phyloP scores from a whole-genome alignment of 2,329 filamentous ascomycete species.

The Ceratocystiopsis sp. region DNA sequence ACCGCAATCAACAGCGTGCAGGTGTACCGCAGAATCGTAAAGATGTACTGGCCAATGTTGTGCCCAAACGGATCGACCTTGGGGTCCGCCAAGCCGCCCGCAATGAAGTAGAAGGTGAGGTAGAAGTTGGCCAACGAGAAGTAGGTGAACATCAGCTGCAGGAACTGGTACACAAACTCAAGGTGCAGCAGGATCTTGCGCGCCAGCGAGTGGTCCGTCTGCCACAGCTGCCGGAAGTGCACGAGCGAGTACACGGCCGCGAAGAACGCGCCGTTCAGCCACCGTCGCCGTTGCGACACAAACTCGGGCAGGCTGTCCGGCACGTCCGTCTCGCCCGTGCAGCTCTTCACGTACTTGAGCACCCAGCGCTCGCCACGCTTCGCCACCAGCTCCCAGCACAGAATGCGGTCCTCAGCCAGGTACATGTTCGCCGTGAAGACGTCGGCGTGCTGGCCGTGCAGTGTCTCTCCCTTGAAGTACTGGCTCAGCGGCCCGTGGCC shows the following conservation, averaged over 20 bases:
- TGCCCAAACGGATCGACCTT: constrained; percentile 82
- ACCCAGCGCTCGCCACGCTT: constrained; percentile 94
- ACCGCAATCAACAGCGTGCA: constrained; percentile 78
- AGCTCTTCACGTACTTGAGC: constrained; percentile 91
- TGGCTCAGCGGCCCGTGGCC: constrained; percentile 85
- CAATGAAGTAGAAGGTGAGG: constrained; percentile 95
- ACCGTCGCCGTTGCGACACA: constrained; percentile 86
- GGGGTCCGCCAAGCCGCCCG: constrained; percentile 68
- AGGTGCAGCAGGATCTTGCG: constrained; percentile 87
- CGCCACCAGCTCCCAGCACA: constrained; percentile 94
- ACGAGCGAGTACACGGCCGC: constrained; percentile 94
- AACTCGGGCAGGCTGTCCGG: constrained; percentile 95
- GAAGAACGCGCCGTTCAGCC: constrained; percentile 98
- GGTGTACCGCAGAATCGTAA: constrained; percentile 68
- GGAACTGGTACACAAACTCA: constrained; percentile 88
- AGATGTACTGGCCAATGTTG: constrained; percentile 68
- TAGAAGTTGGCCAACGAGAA: constrained; percentile 99
- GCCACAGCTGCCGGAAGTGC: constrained; percentile 86
- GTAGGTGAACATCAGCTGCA: constrained; percentile 88
- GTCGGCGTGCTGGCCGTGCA: constrained; percentile 81
- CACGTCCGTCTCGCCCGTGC: constrained; percentile 94
- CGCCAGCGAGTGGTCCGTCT: constrained; percentile 74
- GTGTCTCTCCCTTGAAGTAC: constrained; percentile 93
- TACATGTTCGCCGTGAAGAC: constrained; percentile 99
- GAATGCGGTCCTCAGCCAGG: constrained; percentile 91